These are phyloP conservation scores for Cutaneotrichosporon mucoides DNA, from an alignment of 1,284 basidiomycete species.

Conservation along the genomic window DNA sequence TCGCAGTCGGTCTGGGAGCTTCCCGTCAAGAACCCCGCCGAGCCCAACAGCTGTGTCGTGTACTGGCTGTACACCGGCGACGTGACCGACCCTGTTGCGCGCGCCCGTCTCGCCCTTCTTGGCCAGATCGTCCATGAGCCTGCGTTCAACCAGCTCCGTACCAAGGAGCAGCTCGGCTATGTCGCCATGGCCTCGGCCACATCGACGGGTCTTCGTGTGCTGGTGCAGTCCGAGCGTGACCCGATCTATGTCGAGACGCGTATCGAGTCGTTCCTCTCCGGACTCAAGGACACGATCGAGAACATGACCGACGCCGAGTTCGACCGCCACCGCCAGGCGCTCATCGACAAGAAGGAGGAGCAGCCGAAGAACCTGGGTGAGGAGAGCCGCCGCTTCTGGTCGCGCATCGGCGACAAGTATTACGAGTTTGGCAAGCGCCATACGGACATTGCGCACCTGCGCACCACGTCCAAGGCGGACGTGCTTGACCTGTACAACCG, in stretches of 20 bases:
- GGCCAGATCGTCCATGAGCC: constrained; percentile 81
- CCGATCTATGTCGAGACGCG: constrained; percentile 82
- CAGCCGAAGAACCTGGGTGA: constrained; percentile 66
- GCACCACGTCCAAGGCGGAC: constrained; percentile 68
- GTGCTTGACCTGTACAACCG: constrained; percentile 69
- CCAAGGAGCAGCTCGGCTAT: constrained; percentile 95
- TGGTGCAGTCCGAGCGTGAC: constrained; percentile 84
- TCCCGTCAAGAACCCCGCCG: constrained; percentile 75
- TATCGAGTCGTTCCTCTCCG: constrained; percentile 78
- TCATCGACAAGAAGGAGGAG: constrained; percentile 68
- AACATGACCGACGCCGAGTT: constrained; percentile 63
- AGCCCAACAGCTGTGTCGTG: constrained; percentile 78
- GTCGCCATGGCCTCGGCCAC: constrained; percentile 64
- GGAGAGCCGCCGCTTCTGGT: constrained; percentile 64
- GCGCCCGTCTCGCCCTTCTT: constrained; percentile 48
- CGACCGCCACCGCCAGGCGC: constrained; percentile 59
- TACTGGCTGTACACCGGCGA: constrained; percentile 68
- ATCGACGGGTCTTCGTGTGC: constrained; percentile 72
- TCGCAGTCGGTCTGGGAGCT: constrained; percentile 68
- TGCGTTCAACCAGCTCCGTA: constrained; percentile 89
- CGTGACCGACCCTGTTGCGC: constrained; percentile 53
- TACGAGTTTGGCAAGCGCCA: constrained; percentile 69
- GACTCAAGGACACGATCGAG: constrained; percentile 60
- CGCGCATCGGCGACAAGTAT: constrained; percentile 68
- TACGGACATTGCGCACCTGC: constrained; percentile 63